Evolutionary conservation across 148 eudicot genomes (phyloP), one percentile per base, ranked within the genome.

Genomic region (Dysphania ambrosioides): DNA sequence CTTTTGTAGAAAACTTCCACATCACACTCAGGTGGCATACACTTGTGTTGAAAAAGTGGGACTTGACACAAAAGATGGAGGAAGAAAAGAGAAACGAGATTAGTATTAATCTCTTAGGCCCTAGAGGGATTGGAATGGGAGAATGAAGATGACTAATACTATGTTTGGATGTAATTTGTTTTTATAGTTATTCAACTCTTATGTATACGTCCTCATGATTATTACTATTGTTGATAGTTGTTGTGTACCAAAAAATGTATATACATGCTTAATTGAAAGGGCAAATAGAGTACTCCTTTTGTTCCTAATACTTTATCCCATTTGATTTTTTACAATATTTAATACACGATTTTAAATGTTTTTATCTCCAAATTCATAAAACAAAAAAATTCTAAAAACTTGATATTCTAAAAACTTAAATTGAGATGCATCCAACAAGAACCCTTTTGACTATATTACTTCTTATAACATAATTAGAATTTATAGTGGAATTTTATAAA

Each of bases 41-140:
- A 2, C 98, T 94, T 56, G 93, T 94, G 70, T 75, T 94, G 42
- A 87, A 85, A 84, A 94, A 88, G 84, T 78, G 98, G 75, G 98
- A 94, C 79, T 36, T 94, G 64, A 87, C 87, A 92, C 76, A 82
- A 81, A 90, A 94, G 78, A 89, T 96, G 4, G 97, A 88, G 51
- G 97, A 94, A 80, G 97, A 92, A 3, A 88, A 85, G 88, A 84
- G 79, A 74, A 89, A 81, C 69, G 77, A 86, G 35, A 84, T 94
- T 44, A 80, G 82, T 74, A n/a, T n/a, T n/a, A 83, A 85, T 67
- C 98, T 94, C 77, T 82, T 94, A 44, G 98, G 98, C 97, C 32
- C 93, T 89, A 0, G 98, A 94, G 80, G 98, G 98, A 74, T 86
- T 94, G 64, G 98, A 94, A 83, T 88, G 92, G 66, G 98, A 78